phyloP scores from a whole-genome alignment of 768 basidiomycete species.

The Lentinula lateritia region DNA sequence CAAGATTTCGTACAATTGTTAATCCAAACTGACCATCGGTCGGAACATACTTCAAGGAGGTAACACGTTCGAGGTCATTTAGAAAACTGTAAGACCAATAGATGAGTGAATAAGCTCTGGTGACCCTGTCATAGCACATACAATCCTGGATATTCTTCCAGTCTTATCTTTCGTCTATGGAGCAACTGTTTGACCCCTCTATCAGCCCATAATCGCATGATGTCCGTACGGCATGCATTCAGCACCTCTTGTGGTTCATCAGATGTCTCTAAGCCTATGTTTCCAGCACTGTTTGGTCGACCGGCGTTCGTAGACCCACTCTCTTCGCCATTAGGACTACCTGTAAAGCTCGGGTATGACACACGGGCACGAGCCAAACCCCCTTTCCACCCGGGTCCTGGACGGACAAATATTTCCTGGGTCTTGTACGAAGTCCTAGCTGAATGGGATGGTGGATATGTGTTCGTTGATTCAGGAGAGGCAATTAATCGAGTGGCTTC shows the following conservation, averaged over 20 bases:
- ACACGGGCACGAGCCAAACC: conserved; percentile 43
- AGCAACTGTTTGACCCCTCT: conserved; percentile 51
- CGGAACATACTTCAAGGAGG: conserved; percentile 57
- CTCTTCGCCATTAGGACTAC: background rate
- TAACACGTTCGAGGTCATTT: conserved; percentile 62
- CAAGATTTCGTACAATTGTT: background rate
- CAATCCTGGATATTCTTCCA: conserved; percentile 76
- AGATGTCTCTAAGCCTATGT: conserved; percentile 38
- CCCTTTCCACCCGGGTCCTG: conserved; percentile 64
- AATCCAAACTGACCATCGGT: conserved; percentile 49
- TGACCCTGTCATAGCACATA: conserved; percentile 31
- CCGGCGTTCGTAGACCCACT: conserved; percentile 13
- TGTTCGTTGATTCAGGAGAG: conserved; percentile 11
- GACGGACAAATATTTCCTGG: conserved; percentile 58
- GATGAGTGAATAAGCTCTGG: background rate
- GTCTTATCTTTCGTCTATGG: conserved; percentile 48
- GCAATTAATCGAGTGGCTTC: conserved; percentile 38
- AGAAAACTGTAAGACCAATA: conserved; percentile 47
- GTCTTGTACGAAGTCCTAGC: conserved; percentile 17
- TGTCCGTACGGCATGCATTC: conserved; percentile 54
- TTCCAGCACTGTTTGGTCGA: conserved; percentile 39
- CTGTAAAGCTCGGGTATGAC: conserved; percentile 15
- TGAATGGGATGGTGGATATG: background rate
- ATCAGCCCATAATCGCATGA: conserved; percentile 66
- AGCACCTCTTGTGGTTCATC: conserved; percentile 60